Conservation (phyloP, 106 monocot genomes). For the Agapanthus africanus region DNA sequence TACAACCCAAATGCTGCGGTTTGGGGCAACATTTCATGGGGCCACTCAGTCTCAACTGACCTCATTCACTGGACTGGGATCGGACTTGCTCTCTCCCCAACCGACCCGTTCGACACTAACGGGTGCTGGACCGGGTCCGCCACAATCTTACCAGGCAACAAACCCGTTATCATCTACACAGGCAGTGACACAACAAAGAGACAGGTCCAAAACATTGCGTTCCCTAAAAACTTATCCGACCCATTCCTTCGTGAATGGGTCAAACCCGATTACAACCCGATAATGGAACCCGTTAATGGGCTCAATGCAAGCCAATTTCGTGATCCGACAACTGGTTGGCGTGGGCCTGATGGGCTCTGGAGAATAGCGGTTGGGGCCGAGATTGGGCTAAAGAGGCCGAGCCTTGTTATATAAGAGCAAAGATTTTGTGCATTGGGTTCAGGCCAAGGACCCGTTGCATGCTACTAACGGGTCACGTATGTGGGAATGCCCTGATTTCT, state of each 20-base stretch:
- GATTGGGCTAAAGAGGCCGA: constrained; percentile 11
- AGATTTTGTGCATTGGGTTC: constrained; percentile 51
- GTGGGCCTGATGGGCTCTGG: constrained; percentile 7
- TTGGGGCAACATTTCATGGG: constrained; percentile 24
- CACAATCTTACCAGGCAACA: constrained; percentile 39
- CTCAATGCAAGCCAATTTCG: neutral
- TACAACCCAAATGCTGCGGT: constrained; percentile 14
- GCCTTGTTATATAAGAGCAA: constrained; percentile 46
- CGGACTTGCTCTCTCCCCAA: constrained; percentile 20
- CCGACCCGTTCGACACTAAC: constrained; percentile 35
- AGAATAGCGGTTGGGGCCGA: constrained; percentile 31
- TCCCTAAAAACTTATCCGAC: constrained; percentile 42
- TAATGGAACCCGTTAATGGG: neutral
- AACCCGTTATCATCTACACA: constrained; percentile 52
- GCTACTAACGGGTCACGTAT: constrained; percentile 25
- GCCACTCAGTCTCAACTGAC: constrained; percentile 45
- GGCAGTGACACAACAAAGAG: constrained; percentile 13
- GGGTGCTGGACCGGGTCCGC: constrained; percentile 58
- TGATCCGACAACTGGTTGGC: neutral
- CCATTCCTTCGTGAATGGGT: constrained; percentile 37
- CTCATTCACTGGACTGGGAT: constrained; percentile 39
- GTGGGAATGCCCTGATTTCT: constrained; percentile 88
- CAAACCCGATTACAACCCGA: constrained; percentile 31
- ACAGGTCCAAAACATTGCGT: constrained; percentile 40
- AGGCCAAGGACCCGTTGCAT: constrained; percentile 38